Evolutionary conservation across 441 rosid genomes (phyloP), one percentile per base, ranked within the genome.

Genomic region (Adansonia rubrostipa): DNA sequence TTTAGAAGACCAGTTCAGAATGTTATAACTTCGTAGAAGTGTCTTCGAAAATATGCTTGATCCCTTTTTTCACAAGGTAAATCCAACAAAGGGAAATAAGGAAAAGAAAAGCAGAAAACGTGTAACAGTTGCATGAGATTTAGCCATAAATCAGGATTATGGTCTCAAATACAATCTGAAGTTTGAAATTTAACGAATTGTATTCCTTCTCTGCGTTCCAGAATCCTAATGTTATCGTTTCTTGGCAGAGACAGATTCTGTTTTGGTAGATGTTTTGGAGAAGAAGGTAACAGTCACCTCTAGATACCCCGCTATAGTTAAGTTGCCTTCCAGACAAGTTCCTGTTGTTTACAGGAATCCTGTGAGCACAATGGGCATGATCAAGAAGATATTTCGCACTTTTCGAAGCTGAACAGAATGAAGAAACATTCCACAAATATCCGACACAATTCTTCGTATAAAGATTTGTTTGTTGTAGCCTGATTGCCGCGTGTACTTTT

Each of bases 281-380:
- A 91, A 93, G 89, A 86, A 75, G 85, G 97, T 92, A 61, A 93
- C 91, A 14, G 83, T 95, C 20, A 89, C 92, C 4, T 86, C 92
- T 76, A 88, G 82, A 84, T 88, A 92, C 75, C 85, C 93, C 24
- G 79, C 81, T 67, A 80, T 80, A 8, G 85, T 53, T 0, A 82
- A 83, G 64, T 74, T 78, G 72, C 71, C 89, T 24, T 65, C 78
- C n/a, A 64, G 63, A 36, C 86, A 81, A 24, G 78, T 84, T 51
- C 78, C 86, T 4, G 65, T 80, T 0, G 54, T 79, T 7, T 72
- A 80, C 79, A 78, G 85, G 76, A 82, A 84, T 65, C 90, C 92
- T 75, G 71, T 85, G 6, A 57, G 80, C 85, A 91, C 85, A 86
- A 80, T 89, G 19, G 86, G 94, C 71, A 74, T 84, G 48, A 84